Evolutionary conservation across 2,329 filamentous ascomycete genomes (phyloP).

Genomic region (Thielaviopsis euricoi): DNA sequence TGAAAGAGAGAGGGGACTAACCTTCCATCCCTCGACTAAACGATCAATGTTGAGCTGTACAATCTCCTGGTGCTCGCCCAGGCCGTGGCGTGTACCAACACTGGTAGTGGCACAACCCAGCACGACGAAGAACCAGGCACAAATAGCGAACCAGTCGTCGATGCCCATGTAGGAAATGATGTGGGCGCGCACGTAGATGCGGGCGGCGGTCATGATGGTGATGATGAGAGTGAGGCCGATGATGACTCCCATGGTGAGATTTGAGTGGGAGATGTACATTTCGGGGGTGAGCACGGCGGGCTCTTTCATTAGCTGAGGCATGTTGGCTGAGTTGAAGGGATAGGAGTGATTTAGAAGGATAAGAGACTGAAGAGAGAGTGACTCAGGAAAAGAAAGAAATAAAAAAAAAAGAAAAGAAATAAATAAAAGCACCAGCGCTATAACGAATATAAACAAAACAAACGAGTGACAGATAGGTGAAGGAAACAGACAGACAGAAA

Average conservation of each 20-base stretch:
- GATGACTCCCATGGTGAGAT: slow-evolving; percentile 15
- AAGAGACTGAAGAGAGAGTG: neutral
- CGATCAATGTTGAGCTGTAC: slow-evolving; percentile 14
- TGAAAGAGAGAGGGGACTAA: slow-evolving; percentile 3
- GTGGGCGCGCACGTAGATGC: slow-evolving; percentile 17
- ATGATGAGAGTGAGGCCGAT: slow-evolving; percentile 15
- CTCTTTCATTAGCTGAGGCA: slow-evolving; percentile 1
- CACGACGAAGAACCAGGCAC: slow-evolving; percentile 14
- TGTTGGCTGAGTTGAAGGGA: neutral
- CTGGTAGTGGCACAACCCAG: neutral
- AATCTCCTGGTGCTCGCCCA: slow-evolving; percentile 16
- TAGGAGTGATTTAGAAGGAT: neutral
- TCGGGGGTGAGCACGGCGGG: neutral
- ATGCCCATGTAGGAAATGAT: slow-evolving; percentile 15
- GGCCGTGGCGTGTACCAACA: slow-evolving; percentile 15
- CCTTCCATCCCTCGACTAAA: slow-evolving; percentile 13
- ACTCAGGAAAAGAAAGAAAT: neutral
- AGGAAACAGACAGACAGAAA: neutral
- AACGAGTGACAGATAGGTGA: neutral
- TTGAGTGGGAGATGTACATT: slow-evolving; percentile 5
- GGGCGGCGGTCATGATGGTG: slow-evolving; percentile 15
- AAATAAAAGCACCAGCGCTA: neutral
- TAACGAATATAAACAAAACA: neutral
- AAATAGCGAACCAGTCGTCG: slow-evolving; percentile 17
- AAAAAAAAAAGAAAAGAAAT: neutral